These are phyloP conservation scores for Arxiozyma slooffiae DNA, from an alignment of 1,139 yeast species.

Conservation along the genomic window DNA sequence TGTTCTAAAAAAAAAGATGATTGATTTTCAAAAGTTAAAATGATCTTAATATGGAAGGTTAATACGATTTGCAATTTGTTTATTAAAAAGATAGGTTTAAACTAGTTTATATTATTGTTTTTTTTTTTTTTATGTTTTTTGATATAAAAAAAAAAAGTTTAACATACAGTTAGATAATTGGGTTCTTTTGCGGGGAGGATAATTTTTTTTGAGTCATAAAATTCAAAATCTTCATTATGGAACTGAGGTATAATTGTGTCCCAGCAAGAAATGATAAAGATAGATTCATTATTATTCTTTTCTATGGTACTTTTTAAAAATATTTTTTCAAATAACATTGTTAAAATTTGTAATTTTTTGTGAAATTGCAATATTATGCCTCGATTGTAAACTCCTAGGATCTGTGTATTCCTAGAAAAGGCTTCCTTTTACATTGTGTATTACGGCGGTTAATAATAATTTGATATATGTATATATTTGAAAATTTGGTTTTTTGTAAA, in stretches of 20 bases:
- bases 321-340: background rate
- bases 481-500: no score
- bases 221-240: background rate
- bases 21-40: background rate
- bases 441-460: no score
- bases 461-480: no score
- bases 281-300: background rate
- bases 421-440: no score
- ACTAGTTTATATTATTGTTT: background rate
- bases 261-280: background rate
- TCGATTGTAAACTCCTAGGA: no score
- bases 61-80: no score
- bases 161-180: conserved; percentile 1
- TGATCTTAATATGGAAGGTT: background rate
- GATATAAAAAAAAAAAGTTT: background rate
- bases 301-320: background rate
- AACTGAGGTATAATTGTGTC: background rate
- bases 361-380: no score
- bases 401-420: no score
- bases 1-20: background rate
- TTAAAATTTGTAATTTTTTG: no score
- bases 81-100: background rate
- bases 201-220: background rate
- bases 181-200: conserved; percentile 2
- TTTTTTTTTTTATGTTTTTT: background rate